Conservation (phyloP, 768 basidiomycete genomes). For the Gymnopilus dilepis region DNA sequence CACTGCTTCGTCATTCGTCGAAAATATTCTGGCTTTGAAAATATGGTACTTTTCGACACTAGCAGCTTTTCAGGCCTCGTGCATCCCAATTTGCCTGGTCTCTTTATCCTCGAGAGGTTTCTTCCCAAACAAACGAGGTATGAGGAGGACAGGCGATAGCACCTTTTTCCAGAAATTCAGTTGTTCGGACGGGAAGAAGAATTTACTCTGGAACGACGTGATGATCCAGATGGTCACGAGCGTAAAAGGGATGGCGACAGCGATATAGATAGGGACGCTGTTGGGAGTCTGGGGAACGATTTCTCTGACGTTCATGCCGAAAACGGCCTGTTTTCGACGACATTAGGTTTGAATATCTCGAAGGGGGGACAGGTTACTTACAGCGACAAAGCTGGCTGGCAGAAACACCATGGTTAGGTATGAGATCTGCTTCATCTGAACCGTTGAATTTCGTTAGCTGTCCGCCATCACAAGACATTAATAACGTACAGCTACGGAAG, state of each 20-base stretch:
- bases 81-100: not conserved
- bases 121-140: conserved; percentile 2
- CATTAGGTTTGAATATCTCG: not conserved
- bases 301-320: conserved; percentile 48
- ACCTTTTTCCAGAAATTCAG: conserved; percentile 38
- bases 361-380: conserved; percentile 20
- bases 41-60: too few relatives aligned
- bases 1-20: not conserved
- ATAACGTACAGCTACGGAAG: conserved; percentile 14
- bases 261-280: conserved; percentile 50
- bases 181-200: conserved; percentile 33
- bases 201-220: conserved; percentile 55
- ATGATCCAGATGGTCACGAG: conserved; percentile 58
- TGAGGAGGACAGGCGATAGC: conserved; percentile 36
- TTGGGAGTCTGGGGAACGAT: conserved; percentile 40
- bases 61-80: not conserved
- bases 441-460: not conserved
- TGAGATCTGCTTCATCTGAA: conserved; percentile 49
- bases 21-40: not conserved
- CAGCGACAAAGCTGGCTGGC: conserved; percentile 50
- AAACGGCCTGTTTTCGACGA: conserved; percentile 32
- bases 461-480: not conserved
- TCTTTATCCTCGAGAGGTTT: not conserved
- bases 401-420: conserved; percentile 61
- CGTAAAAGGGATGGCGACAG: conserved; percentile 51